Evolutionary conservation across 441 rosid species (phyloP).

Genomic region (Erodium texanum): DNA sequence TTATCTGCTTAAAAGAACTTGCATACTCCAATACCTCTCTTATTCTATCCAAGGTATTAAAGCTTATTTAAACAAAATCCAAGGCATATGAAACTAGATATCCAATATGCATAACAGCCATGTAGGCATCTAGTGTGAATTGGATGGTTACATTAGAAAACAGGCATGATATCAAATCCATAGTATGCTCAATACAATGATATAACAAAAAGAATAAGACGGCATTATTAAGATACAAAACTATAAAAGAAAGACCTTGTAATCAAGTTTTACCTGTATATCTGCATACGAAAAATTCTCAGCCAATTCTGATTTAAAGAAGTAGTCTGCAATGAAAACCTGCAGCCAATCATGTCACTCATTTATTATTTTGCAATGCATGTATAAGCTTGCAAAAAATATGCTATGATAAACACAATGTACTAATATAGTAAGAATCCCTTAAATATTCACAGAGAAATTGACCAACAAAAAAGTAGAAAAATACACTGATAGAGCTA

Average conservation of each 20-base stretch:
- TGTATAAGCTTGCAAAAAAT: background rate
- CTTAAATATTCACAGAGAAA: background rate
- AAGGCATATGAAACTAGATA: background rate
- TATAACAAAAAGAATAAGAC: background rate
- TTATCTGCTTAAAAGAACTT: no score
- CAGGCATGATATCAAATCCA: constrained; percentile 1
- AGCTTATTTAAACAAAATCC: background rate
- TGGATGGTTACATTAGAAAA: background rate
- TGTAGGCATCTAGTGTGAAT: constrained; percentile 4
- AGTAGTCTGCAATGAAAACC: constrained; percentile 89
- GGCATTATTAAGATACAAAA: background rate
- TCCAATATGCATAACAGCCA: background rate
- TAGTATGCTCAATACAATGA: background rate
- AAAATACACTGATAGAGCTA: background rate
- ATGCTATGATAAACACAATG: background rate
- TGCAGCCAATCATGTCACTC: constrained; percentile 29
- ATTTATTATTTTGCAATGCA: constrained; percentile 6
- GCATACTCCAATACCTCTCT: no score
- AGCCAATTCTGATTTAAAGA: constrained; percentile 65
- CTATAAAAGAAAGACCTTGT: background rate
- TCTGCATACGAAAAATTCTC: constrained; percentile 63
- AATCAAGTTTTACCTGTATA: constrained; percentile 47
- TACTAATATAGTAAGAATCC: background rate
- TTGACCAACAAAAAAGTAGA: background rate
- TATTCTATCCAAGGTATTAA: no score